Conservation (phyloP, 192 early-diverging fungal genomes). For the Mortierella antarctica region DNA sequence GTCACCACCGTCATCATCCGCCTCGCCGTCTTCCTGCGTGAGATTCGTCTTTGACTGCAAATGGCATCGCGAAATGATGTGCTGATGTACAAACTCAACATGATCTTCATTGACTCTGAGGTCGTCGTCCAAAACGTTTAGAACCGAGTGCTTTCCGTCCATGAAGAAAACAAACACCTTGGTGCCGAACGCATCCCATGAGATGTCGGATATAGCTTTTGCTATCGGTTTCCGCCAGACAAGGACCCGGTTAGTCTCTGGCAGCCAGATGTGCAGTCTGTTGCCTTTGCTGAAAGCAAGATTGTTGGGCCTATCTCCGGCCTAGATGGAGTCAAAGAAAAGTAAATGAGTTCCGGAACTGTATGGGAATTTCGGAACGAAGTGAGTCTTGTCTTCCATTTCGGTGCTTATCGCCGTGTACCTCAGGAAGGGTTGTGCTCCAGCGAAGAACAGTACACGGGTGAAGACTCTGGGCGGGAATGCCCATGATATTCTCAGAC, state of each 20-base stretch:
- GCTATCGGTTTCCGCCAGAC: constrained; percentile 38
- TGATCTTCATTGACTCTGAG: constrained; percentile 16
- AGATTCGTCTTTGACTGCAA: constrained; percentile 27
- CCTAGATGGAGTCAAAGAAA: background rate
- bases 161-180: constrained; percentile 35
- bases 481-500: constrained; percentile 6
- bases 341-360: background rate
- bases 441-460: constrained; percentile 32
- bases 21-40: constrained; percentile 27
- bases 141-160: constrained; percentile 45
- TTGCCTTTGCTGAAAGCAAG: constrained; percentile 43
- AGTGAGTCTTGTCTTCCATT: background rate
- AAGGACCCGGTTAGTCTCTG: constrained; percentile 12
- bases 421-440: constrained; percentile 16
- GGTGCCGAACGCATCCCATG: constrained; percentile 16
- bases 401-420: background rate
- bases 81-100: constrained; percentile 20
- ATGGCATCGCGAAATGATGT: constrained; percentile 37
- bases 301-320: background rate
- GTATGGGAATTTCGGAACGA: background rate
- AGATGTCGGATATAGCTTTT: constrained; percentile 35
- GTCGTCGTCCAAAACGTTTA: constrained; percentile 1
- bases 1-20: constrained; percentile 28
- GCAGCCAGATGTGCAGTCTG: constrained; percentile 25
- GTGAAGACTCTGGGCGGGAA: background rate